Base-by-base conservation (phyloP, 139 green algal genomes). In the Chlamydomonas urium region DNA sequence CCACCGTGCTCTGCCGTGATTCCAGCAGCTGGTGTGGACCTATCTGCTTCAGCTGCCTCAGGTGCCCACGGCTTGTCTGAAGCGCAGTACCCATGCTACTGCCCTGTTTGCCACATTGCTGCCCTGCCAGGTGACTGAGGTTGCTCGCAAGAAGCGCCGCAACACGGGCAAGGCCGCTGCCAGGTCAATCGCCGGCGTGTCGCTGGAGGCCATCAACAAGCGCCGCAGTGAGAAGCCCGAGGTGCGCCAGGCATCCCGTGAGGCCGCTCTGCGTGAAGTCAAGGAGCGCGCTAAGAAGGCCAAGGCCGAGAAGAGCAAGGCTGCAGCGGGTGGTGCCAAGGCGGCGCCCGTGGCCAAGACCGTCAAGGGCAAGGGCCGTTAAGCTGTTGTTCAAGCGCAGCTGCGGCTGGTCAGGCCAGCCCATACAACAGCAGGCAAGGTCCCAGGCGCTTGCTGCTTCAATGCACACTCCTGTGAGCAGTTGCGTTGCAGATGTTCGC, bases 201-300 rank as follows among this genome's bases (percentile, higher is more conserved):
- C 89, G 24, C 76, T 99, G 56, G 95, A 99, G 85, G 81, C 97
- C 34, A 92, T 98, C 75, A 77, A 93, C 62, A 98, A 97, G 92
- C 89, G 89, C 78, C 84, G 92, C 59, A 60, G 74, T 35, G 91
- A 95, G 84, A 96, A 96, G 90, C 90, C 91, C 32, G 88, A 95
- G 86, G 63, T 91, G 32, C 90, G 94, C 68, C 90, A 94, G 78
- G 94, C 93, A 45, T 84, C 77, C 48, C 89, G 94, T 28, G 94
- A 98, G 71, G 87, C 89, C 29, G 94, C 94, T 14, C 87, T 98
- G 72, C 92, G 93, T 57, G 90, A 98, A 85, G 88, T 98, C 58
- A 98, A 98, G 93, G 94, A 98, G 83, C 88, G 94, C 37, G 81
- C 86, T 37, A 97, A 96, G 87, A 98, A 97, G 90, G 71, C 58